phyloP scores from a whole-genome alignment of 257 asterid species.

The Paulownia fortunei region DNA sequence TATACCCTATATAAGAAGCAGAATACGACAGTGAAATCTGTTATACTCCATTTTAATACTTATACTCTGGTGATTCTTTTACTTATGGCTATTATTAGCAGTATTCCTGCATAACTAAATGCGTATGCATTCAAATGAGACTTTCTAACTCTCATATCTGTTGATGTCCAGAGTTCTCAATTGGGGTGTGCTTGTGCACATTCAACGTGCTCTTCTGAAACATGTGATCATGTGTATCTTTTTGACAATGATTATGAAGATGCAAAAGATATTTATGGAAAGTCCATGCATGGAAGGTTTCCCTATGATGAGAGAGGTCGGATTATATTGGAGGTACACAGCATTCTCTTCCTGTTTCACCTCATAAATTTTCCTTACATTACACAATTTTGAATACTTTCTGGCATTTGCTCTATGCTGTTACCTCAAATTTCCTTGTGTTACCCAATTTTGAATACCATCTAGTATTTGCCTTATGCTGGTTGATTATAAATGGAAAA shows the following conservation, averaged over 20 bases:
- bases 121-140: conserved; percentile 19
- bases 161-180: conserved; percentile 69
- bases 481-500: conserved; percentile 5
- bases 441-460: not conserved
- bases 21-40: conserved; percentile 1
- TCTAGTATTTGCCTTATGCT: not conserved
- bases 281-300: conserved; percentile 88
- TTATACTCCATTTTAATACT: not conserved
- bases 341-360: conserved; percentile 27
- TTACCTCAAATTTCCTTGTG: not conserved
- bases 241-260: conserved; percentile 91
- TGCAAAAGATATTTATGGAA: conserved; percentile 90
- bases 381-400: not conserved
- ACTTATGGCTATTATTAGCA: not conserved
- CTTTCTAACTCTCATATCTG: conserved; percentile 25
- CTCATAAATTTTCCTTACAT: conserved; percentile 1
- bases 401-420: conserved; percentile 15
- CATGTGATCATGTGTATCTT: conserved; percentile 91
- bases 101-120: conserved; percentile 17
- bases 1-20: conserved; percentile 3
- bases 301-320: conserved; percentile 97
- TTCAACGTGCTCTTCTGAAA: conserved; percentile 70
- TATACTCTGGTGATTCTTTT: not conserved
- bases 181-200: conserved; percentile 84
- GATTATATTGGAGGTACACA: conserved; percentile 90